Conservation (phyloP, 2,329 filamentous ascomycete species). For the Fusarium sp. region DNA sequence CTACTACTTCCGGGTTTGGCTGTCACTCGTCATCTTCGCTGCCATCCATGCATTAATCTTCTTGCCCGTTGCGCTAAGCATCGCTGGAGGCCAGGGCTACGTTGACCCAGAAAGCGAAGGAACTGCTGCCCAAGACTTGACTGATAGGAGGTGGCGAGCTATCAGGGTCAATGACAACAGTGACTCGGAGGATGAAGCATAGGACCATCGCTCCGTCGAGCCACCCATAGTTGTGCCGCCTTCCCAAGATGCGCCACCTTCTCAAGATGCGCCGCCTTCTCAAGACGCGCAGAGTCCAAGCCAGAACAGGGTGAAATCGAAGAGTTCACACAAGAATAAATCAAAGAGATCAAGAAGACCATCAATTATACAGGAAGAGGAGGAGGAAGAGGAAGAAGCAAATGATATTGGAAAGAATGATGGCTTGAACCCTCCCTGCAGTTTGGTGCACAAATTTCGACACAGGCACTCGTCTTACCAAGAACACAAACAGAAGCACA, state of each 20-base stretch:
- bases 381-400: too few relatives aligned
- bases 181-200: conserved; percentile 75
- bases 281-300: background rate
- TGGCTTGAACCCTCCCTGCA: background rate
- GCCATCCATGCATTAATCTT: conserved; percentile 90
- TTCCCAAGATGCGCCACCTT: background rate
- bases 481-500: background rate
- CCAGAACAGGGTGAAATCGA: background rate
- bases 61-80: conserved; percentile 85
- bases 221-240: background rate
- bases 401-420: too few relatives aligned
- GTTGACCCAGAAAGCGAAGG: conserved; percentile 87
- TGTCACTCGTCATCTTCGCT: conserved; percentile 89
- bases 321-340: too few relatives aligned
- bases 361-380: too few relatives aligned
- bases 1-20: conserved; percentile 98
- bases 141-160: conserved; percentile 79
- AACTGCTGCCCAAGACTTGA: conserved; percentile 88
- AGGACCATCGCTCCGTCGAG: conserved; percentile 31
- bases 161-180: conserved; percentile 78
- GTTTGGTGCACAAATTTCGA: too few relatives aligned
- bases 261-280: background rate
- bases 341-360: too few relatives aligned
- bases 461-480: too few relatives aligned
- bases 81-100: conserved; percentile 88